Evolutionary conservation across 1,139 yeast species (phyloP).

Genomic region (Blastobotrys apis): DNA sequence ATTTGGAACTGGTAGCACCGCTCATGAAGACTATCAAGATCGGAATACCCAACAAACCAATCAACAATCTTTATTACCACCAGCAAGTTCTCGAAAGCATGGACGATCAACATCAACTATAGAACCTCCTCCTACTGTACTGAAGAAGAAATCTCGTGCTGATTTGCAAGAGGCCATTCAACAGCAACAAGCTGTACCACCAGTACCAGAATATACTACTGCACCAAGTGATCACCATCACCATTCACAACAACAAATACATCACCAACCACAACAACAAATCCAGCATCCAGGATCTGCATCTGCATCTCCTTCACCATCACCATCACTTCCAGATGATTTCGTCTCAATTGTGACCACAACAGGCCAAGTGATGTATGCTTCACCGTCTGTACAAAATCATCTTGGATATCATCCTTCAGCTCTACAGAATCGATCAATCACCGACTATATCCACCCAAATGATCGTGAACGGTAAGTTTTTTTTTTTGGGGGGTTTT

Average conservation of each 20-base stretch:
- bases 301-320: background rate
- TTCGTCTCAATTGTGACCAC: conserved; percentile 18
- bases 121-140: conserved; percentile 12
- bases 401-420: conserved; percentile 20
- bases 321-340: conserved; percentile 8
- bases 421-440: conserved; percentile 18
- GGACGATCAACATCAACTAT: conserved; percentile 14
- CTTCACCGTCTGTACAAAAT: conserved; percentile 21
- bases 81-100: conserved; percentile 12
- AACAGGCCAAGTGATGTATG: conserved; percentile 22
- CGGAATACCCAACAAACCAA: background rate
- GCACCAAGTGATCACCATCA: background rate
- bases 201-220: conserved; percentile 10
- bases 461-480: conserved; percentile 25
- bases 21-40: background rate
- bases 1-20: background rate
- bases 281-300: background rate
- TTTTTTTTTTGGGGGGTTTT: background rate
- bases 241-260: too few species aligned
- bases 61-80: background rate
- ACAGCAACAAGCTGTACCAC: conserved; percentile 1
- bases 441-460: conserved; percentile 26
- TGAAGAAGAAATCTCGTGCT: conserved; percentile 15
- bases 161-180: conserved; percentile 6
- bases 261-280: background rate